Conservation (phyloP, 1,284 basidiomycete species). For the Rhodofomes roseus region DNA sequence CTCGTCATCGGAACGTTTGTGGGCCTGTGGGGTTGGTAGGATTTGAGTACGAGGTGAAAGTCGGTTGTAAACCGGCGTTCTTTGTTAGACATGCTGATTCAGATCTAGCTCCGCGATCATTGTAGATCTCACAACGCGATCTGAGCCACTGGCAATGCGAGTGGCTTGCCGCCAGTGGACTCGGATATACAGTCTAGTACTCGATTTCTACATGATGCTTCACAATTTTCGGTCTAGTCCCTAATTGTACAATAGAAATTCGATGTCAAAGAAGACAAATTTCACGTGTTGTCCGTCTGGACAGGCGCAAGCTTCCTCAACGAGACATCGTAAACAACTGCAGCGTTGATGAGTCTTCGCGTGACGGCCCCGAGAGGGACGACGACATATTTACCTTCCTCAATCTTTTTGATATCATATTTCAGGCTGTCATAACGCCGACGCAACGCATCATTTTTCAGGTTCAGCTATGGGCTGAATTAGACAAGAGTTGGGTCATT, state of each 20-base stretch:
- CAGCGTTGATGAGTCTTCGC: not conserved
- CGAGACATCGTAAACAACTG: slow-evolving; percentile 84
- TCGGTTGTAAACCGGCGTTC: not conserved
- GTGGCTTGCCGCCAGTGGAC: too few species aligned
- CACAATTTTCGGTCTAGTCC: too few species aligned
- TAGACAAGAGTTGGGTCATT: not conserved
- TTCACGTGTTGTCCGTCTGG: not conserved
- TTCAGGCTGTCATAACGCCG: slow-evolving; percentile 80
- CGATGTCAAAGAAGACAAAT: not conserved
- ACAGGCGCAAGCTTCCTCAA: slow-evolving; percentile 58
- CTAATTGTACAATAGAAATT: not conserved
- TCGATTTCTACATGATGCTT: too few species aligned
- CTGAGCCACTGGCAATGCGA: not conserved
- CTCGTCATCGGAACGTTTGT: slow-evolving; percentile 40
- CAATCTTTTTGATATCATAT: slow-evolving; percentile 87
- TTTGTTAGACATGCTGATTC: not conserved
- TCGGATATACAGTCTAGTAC: too few species aligned
- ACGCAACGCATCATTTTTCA: slow-evolving; percentile 82
- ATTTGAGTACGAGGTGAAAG: not conserved
- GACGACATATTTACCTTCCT: slow-evolving; percentile 58
- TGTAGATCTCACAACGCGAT: not conserved
- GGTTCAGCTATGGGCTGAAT: slow-evolving; percentile 56
- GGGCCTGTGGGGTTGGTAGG: not conserved
- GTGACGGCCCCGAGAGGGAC: not conserved
- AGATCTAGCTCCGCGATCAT: not conserved